Evolutionary conservation across 257 asterid species (phyloP).

Genomic region (Forsythia viridissima): DNA sequence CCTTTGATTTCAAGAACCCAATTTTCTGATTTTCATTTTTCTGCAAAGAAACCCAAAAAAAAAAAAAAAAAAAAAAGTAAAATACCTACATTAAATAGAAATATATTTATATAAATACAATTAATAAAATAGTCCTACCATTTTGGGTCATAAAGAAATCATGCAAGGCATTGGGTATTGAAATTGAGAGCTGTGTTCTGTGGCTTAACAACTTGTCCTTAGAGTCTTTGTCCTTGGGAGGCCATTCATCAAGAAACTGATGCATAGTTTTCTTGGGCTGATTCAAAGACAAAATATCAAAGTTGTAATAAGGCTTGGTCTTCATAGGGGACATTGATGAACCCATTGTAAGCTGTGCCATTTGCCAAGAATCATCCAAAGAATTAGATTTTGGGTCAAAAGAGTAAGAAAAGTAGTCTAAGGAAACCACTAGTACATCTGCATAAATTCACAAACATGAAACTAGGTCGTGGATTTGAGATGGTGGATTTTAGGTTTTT

Average conservation of each 20-base stretch:
- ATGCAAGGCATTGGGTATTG: constrained; percentile 61
- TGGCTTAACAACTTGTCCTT: constrained; percentile 42
- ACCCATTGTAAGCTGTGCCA: constrained; percentile 53
- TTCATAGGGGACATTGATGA: constrained; percentile 13
- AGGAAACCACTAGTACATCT: no score
- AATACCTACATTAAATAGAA: not conserved
- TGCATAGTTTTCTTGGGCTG: constrained; percentile 87
- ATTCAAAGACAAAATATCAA: not conserved
- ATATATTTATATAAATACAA: not conserved
- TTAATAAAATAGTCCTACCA: constrained; percentile 36
- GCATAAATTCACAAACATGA: no score
- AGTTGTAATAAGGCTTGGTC: constrained; percentile 8
- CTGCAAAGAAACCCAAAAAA: constrained; percentile 36
- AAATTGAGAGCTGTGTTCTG: constrained; percentile 65
- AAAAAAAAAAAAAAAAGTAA: not conserved
- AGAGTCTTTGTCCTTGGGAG: constrained; percentile 51
- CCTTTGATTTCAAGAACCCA: constrained; percentile 38
- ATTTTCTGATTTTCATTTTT: constrained; percentile 28
- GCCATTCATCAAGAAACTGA: constrained; percentile 85
- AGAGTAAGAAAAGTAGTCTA: no score
- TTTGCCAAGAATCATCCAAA: constrained; percentile 45
- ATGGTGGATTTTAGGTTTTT: no score
- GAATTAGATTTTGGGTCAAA: not conserved
- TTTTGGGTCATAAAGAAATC: constrained; percentile 75
- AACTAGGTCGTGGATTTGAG: no score